phyloP scores from a whole-genome alignment of 1,139 yeast genomes.

The Debaryomycetaceae sp. region DNA sequence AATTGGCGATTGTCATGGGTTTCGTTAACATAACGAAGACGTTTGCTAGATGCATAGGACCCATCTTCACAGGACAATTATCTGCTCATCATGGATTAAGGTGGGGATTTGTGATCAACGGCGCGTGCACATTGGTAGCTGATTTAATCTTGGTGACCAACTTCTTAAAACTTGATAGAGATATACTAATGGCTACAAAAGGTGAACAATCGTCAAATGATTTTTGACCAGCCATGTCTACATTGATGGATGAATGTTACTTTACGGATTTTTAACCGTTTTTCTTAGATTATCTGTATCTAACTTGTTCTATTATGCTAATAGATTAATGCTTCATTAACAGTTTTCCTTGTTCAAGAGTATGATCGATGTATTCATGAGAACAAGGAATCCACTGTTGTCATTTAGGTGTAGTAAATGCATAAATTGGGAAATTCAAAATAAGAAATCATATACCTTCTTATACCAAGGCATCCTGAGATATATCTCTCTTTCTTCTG shows the following conservation, averaged over 20 bases:
- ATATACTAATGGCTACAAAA: conserved; percentile 16
- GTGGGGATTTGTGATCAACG: conserved; percentile 62
- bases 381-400: neutral
- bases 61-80: conserved; percentile 69
- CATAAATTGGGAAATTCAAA: conserved; percentile 11
- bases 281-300: too few species aligned
- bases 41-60: conserved; percentile 78
- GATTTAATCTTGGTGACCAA: conserved; percentile 40
- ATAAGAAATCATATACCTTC: conserved; percentile 22
- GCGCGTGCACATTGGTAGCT: conserved; percentile 47
- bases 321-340: neutral
- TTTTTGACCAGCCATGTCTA: too few species aligned
- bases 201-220: neutral
- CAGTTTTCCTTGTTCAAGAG: neutral
- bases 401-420: neutral
- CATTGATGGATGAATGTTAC: too few species aligned
- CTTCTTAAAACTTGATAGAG: conserved; percentile 38
- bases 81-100: conserved; percentile 52
- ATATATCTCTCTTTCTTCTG: conserved; percentile 29
- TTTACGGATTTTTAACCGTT: neutral
- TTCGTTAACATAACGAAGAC: conserved; percentile 84
- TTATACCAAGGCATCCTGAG: conserved; percentile 21
- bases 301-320: neutral
- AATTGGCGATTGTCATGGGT: conserved; percentile 77
- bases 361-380: neutral